phyloP scores from a whole-genome alignment of 2,329 filamentous ascomycete species.

The Fusarium nelsonii region DNA sequence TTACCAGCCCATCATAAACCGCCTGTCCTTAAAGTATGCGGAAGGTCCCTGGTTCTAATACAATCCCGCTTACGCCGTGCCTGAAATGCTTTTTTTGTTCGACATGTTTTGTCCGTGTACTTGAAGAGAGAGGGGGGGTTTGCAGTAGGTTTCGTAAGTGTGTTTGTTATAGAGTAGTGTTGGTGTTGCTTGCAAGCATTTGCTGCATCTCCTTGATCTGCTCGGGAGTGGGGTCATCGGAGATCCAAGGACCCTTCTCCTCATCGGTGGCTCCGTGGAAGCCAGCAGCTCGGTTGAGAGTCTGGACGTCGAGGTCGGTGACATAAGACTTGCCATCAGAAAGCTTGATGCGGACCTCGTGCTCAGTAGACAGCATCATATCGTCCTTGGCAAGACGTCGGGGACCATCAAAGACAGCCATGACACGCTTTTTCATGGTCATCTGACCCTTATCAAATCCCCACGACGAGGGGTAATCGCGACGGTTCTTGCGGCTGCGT shows the following conservation, averaged over 20 bases:
- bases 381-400: slow-evolving; percentile 96
- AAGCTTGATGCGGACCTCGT: slow-evolving; percentile 89
- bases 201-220: slow-evolving; percentile 72
- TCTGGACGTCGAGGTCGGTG: slow-evolving; percentile 93
- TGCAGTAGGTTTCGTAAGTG: slow-evolving; percentile 10
- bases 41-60: slow-evolving; percentile 41
- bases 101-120: slow-evolving; percentile 34
- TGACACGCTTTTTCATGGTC: slow-evolving; percentile 97
- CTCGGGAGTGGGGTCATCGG: slow-evolving; percentile 75
- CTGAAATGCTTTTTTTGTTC: slow-evolving; percentile 47
- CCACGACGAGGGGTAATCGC: slow-evolving; percentile 94
- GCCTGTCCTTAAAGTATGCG: slow-evolving; percentile 14
- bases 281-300: slow-evolving; percentile 86
- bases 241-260: slow-evolving; percentile 88
- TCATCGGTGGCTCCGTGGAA: slow-evolving; percentile 83
- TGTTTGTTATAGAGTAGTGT: slow-evolving; percentile 33
- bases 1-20: slow-evolving; percentile 17
- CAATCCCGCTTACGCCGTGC: slow-evolving; percentile 48
- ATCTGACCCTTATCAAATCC: slow-evolving; percentile 92
- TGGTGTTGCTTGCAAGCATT: slow-evolving; percentile 53
- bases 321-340: slow-evolving; percentile 83
- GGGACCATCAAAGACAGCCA: slow-evolving; percentile 90
- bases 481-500: slow-evolving; percentile 87
- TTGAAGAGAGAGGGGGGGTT: slow-evolving; percentile 15
- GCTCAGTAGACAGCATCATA: slow-evolving; percentile 97